Evolutionary conservation across 2,329 filamentous ascomycete species (phyloP).

Genomic region (Tolypocladium ophioglossoides): DNA sequence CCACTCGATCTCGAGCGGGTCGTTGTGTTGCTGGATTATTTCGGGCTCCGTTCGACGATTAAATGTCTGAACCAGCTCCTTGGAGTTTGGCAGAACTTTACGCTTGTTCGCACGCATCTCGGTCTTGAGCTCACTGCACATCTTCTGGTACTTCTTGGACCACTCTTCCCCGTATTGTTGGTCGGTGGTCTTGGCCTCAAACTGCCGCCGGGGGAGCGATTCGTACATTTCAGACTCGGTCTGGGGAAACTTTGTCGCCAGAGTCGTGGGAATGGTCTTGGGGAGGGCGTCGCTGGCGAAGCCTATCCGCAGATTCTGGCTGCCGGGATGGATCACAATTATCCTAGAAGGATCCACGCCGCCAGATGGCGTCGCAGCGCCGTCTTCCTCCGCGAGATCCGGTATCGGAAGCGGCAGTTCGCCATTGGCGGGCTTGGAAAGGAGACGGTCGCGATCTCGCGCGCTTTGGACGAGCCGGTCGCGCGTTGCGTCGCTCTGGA

Average conservation of each 20-base stretch:
- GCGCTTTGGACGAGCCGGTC: conserved; percentile 77
- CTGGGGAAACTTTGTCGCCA: conserved; percentile 66
- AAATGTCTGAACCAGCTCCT: conserved; percentile 90
- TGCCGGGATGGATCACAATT: conserved; percentile 90
- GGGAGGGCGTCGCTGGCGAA: conserved; percentile 93
- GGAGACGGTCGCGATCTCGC: conserved; percentile 76
- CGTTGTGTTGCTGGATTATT: conserved; percentile 86
- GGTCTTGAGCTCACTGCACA: conserved; percentile 77
- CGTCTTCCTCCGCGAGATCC: conserved; percentile 48
- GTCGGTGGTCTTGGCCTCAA: conserved; percentile 53
- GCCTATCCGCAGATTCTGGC: conserved; percentile 88
- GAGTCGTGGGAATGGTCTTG: conserved; percentile 86
- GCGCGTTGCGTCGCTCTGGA: conserved; percentile 78
- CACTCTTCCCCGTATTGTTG: conserved; percentile 82
- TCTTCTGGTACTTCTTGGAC: conserved; percentile 64
- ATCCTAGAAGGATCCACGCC: conserved; percentile 74
- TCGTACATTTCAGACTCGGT: conserved; percentile 79
- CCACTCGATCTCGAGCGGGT: conserved; percentile 89
- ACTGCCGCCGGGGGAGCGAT: conserved; percentile 62
- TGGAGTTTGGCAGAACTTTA: conserved; percentile 92
- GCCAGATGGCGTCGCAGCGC: conserved; percentile 42
- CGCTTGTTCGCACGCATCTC: conserved; percentile 92
- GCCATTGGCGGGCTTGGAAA: conserved; percentile 63
- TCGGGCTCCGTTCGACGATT: conserved; percentile 79
- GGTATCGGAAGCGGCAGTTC: conserved; percentile 52